A percentile compares a stretch with the other conserved stretches of the same genome.
Evolutionary conservation across 2,329 filamentous ascomycete species (phyloP).

Genomic region (Penicillium sp.): DNA sequence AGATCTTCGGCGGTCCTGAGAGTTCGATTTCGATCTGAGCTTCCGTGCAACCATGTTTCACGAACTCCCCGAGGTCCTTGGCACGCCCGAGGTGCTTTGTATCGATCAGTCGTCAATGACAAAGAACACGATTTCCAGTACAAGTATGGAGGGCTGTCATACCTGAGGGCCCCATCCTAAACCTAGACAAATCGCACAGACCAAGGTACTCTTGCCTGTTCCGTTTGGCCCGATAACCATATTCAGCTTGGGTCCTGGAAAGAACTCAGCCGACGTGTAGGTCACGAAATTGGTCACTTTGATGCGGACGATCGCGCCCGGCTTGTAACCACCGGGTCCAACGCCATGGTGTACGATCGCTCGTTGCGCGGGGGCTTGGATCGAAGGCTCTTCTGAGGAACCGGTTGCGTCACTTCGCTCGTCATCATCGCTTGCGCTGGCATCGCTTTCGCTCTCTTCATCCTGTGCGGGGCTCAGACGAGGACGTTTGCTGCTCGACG

Average conservation of each 20-base stretch:
- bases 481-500: constrained; percentile 16
- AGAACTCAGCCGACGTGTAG: constrained; percentile 87
- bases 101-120: not conserved
- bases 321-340: constrained; percentile 37
- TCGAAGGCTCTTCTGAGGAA: not conserved
- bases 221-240: constrained; percentile 99
- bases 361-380: constrained; percentile 4
- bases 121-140: not conserved
- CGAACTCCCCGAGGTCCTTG: constrained; percentile 80
- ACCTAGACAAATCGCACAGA: constrained; percentile 93
- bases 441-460: not conserved
- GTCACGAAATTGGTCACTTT: constrained; percentile 88
- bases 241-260: constrained; percentile 86
- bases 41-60: constrained; percentile 78
- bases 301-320: constrained; percentile 86
- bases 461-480: constrained; percentile 5
- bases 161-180: constrained; percentile 74
- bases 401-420: constrained; percentile 5
- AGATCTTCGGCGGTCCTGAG: constrained; percentile 56
- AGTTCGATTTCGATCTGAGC: constrained; percentile 91
- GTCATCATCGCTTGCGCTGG: not conserved
- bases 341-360: constrained; percentile 9
- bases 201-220: constrained; percentile 93
- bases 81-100: constrained; percentile 73
- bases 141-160: constrained; percentile 20